Evolutionary conservation across 2,329 filamentous ascomycete species (phyloP), one percentile per base, ranked within the genome.

Genomic region (Pezicula rhizophila): DNA sequence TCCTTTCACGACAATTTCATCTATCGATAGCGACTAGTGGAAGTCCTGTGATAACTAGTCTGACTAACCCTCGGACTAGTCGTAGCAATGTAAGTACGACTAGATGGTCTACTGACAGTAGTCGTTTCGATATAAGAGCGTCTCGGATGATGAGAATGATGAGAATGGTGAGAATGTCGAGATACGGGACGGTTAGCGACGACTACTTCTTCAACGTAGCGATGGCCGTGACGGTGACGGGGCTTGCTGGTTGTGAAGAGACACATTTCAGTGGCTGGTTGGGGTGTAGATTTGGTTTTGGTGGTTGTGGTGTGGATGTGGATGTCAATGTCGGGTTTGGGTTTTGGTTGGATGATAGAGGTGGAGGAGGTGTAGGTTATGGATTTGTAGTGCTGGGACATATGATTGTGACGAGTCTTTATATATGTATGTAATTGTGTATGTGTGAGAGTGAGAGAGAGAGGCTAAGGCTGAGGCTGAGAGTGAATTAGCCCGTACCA

Each of bases 131-230:
- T 57, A 37, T 61, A 61, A 10, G 60, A 62, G 1, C 57, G 42
- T 47, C 60, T 17, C 37, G 43, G 42, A 15, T 23, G 18, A 26
- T 56, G 54, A n/a, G 48, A 49, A 15, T 23, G 18, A 26, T 56
- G 54, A n/a, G 48, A 49, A 33, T 54, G 54, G 25, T 58, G 53
- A 18, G 54, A 55, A 38, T 54, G 54, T 35, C 57, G 31, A 5
- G 59, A 60, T 11, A 58, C 60, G 1, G 60, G 58, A 23, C 60
- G 53, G 42, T 56, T 56, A 4, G 59, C 55, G 12, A 62, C 48
- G 43, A 59, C 52, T 37, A 60, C 56, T 52, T 60, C 57, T 50
- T 62, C 60, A 26, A 56, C 53, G 40, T 59, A 58, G 23, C 44
- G 53, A 20, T 42, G 39, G 23, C 40, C 40, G 56, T 51, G 56